Conservation (phyloP, 768 basidiomycete species). For the Gyrodon lividus region DNA sequence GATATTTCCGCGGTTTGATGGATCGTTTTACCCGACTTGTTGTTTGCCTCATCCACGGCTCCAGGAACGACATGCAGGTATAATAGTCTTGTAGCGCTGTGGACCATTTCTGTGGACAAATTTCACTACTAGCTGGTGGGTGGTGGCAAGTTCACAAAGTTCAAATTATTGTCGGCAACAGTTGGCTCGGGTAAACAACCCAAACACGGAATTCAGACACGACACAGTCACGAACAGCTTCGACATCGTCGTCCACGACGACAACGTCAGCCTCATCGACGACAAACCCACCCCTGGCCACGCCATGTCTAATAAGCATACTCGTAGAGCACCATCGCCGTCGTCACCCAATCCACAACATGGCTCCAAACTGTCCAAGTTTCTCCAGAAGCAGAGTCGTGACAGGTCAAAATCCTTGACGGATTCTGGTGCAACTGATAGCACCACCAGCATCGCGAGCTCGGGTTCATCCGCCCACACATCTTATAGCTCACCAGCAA, state of each 20-base stretch:
- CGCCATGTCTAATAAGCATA: conserved; percentile 46
- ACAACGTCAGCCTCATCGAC: conserved; percentile 9
- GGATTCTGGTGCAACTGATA: conserved; percentile 36
- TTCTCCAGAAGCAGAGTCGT: conserved; percentile 62
- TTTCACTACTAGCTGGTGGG: not conserved
- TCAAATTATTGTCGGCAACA: not conserved
- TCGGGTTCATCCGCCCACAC: conserved; percentile 39
- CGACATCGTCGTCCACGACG: conserved; percentile 20
- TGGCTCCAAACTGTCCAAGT: conserved; percentile 61
- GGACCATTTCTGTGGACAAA: not conserved
- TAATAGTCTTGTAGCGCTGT: not conserved
- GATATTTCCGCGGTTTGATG: no score
- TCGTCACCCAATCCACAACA: conserved; percentile 42
- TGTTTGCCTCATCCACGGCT: no score
- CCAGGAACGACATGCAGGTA: not conserved
- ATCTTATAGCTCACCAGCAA: conserved; percentile 31
- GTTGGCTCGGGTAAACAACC: conserved; percentile 21
- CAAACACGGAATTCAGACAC: conserved; percentile 24
- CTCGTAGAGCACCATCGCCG: conserved; percentile 43
- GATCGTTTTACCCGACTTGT: no score
- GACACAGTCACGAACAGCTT: conserved; percentile 7
- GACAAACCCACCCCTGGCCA: not conserved
- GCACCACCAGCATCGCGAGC: conserved; percentile 38
- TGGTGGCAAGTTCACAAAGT: not conserved
- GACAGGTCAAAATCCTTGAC: conserved; percentile 59